Evolutionary conservation across 805 yeast species (phyloP).

Genomic region (Starmerella khaoyaiensis): DNA sequence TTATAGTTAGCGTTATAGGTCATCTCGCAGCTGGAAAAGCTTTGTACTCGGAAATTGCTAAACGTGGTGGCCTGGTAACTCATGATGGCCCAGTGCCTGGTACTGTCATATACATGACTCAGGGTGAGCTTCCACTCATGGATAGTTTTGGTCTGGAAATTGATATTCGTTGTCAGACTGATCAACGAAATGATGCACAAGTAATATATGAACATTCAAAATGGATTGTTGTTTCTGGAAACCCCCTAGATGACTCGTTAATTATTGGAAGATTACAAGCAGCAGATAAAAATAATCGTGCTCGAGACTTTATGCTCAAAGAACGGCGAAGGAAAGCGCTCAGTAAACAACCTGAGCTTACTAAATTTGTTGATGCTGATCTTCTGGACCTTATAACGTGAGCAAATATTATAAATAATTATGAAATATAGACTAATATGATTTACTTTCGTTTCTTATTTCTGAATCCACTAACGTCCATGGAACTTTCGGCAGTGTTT

Average conservation of each 20-base stretch:
- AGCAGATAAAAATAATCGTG: slow-evolving; percentile 54
- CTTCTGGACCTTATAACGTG: not conserved
- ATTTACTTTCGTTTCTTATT: slow-evolving; percentile 34
- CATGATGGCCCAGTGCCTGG: slow-evolving; percentile 49
- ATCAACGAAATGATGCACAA: slow-evolving; percentile 67
- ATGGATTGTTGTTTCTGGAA: slow-evolving; percentile 81
- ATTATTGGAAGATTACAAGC: slow-evolving; percentile 60
- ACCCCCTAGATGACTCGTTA: slow-evolving; percentile 63
- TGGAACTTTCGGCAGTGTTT: slow-evolving; percentile 60
- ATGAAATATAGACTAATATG: slow-evolving; percentile 11
- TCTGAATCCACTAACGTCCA: slow-evolving; percentile 50
- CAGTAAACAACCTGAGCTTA: slow-evolving; percentile 53
- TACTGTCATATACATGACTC: slow-evolving; percentile 49
- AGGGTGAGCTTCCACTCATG: slow-evolving; percentile 68
- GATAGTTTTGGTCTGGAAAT: slow-evolving; percentile 85
- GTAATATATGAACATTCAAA: slow-evolving; percentile 47
- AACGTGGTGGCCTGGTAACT: slow-evolving; percentile 57
- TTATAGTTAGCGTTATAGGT: slow-evolving; percentile 46
- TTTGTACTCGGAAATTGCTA: slow-evolving; percentile 38
- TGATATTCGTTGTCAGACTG: slow-evolving; percentile 48
- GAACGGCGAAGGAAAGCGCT: slow-evolving; percentile 83
- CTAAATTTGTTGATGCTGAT: slow-evolving; percentile 46
- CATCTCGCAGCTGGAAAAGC: slow-evolving; percentile 37
- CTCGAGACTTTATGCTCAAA: slow-evolving; percentile 80
- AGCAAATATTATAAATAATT: not conserved